phyloP scores from a whole-genome alignment of 768 basidiomycete genomes.

The Auriculariales sp. region DNA sequence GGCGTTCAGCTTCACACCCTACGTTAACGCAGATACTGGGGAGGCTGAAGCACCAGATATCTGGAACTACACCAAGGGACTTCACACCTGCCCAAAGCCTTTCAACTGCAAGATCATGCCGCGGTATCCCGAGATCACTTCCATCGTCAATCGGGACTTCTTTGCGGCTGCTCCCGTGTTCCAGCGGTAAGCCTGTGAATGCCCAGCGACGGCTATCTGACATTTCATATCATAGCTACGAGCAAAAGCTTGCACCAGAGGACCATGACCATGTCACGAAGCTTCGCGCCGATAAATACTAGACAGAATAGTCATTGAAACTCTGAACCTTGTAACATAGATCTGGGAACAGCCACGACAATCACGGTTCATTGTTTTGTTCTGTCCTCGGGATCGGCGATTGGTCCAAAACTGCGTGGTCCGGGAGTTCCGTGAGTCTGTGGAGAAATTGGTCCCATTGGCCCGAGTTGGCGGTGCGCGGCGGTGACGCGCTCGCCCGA shows the following conservation, averaged over 20 bases:
- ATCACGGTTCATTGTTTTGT: no score
- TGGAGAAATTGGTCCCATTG: not conserved
- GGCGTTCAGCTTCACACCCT: conserved; percentile 16
- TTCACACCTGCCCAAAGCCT: not conserved
- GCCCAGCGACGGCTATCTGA: no score
- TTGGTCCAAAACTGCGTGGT: no score
- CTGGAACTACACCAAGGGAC: not conserved
- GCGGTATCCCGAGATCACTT: not conserved
- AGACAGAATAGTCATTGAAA: no score
- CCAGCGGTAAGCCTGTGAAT: no score
- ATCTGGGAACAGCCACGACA: no score
- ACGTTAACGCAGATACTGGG: conserved; percentile 8
- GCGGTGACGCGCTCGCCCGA: not conserved
- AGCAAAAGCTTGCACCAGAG: not conserved
- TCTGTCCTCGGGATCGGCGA: no score
- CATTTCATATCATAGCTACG: no score
- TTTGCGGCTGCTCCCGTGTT: not conserved
- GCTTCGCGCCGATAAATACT: not conserved
- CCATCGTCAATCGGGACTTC: not conserved
- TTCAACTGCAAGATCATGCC: not conserved
- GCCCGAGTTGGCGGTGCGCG: not conserved
- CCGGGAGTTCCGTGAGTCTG: no score
- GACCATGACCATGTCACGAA: not conserved
- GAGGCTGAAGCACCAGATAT: not conserved
- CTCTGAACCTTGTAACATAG: no score